These are phyloP conservation scores for Nematodospora anomalae DNA, from an alignment of 1,139 yeast species.

Conservation along the genomic window DNA sequence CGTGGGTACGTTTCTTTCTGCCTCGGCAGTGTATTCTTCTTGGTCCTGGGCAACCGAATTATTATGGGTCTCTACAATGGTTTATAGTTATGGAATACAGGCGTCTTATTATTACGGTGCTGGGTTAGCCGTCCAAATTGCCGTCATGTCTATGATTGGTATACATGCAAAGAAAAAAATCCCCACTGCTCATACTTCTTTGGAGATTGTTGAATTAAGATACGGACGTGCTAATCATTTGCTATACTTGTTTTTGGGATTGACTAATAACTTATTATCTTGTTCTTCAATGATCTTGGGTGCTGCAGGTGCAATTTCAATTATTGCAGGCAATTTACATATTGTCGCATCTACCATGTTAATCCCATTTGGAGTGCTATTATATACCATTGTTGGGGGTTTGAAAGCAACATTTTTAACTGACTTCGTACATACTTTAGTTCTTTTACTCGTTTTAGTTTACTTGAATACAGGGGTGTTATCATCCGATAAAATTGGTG, in stretches of 20 bases:
- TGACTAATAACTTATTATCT: constrained; percentile 33
- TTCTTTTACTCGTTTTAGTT: constrained; percentile 31
- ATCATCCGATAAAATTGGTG: constrained; percentile 27
- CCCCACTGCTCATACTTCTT: constrained; percentile 30
- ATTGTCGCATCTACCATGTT: constrained; percentile 34
- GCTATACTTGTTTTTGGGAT: constrained; percentile 30
- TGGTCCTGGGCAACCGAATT: constrained; percentile 38
- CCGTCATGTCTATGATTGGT: constrained; percentile 29
- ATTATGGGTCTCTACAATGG: constrained; percentile 27
- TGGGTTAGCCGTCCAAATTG: constrained; percentile 31
- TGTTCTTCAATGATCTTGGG: constrained; percentile 39
- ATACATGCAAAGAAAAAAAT: constrained; percentile 32
- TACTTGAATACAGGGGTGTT: constrained; percentile 29
- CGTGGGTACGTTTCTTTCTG: constrained; percentile 27
- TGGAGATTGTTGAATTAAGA: constrained; percentile 31
- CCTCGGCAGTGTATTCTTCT: constrained; percentile 28
- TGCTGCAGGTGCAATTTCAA: constrained; percentile 36
- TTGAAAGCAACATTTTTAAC: constrained; percentile 42
- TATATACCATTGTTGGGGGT: constrained; percentile 43
- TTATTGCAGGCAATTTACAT: constrained; percentile 34
- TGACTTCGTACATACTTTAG: constrained; percentile 36
- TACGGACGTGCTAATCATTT: constrained; percentile 33
- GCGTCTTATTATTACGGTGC: constrained; percentile 29
- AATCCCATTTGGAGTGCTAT: constrained; percentile 38
- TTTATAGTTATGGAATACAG: constrained; percentile 30